phyloP scores from a whole-genome alignment of 129 eudicot species.

The Tagetes patula region DNA sequence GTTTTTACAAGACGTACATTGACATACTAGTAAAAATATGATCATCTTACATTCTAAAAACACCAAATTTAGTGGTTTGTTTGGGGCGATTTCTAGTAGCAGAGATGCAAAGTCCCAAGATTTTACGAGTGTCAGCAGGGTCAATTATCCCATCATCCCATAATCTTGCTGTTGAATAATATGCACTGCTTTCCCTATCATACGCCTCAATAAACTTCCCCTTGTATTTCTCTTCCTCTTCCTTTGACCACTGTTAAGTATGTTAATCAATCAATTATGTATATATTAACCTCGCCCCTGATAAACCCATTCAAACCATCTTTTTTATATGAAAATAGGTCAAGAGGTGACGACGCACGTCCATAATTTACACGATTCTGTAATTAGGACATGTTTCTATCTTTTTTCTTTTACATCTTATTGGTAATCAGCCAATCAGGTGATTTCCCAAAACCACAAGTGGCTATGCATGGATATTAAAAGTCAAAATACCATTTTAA shows the following conservation, averaged over 20 bases:
- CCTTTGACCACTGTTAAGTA: conserved; percentile 64
- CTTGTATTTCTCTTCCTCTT: conserved; percentile 77
- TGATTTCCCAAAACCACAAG: background rate
- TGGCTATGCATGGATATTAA: background rate
- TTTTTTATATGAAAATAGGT: background rate
- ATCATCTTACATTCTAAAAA: conserved; percentile 77
- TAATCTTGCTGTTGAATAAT: conserved; percentile 89
- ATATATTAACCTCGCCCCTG: background rate
- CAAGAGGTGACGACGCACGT: too few relatives aligned
- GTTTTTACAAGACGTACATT: background rate
- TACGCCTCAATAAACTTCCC: conserved; percentile 74
- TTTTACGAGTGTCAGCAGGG: conserved; percentile 91
- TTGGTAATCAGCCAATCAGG: too few relatives aligned
- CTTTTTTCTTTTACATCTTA: too few relatives aligned
- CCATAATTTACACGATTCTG: too few relatives aligned
- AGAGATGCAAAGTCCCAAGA: conserved; percentile 75
- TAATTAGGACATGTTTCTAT: too few relatives aligned
- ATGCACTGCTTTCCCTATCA: conserved; percentile 81
- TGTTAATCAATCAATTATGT: conserved; percentile 7
- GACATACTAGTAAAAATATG: background rate
- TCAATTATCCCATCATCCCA: conserved; percentile 98
- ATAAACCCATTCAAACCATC: background rate
- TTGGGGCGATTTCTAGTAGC: conserved; percentile 62
- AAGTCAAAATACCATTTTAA: background rate
- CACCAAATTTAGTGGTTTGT: conserved; percentile 78